Evolutionary conservation across 2,329 filamentous ascomycete genomes (phyloP).

Genomic region (Cladosporium velox): DNA sequence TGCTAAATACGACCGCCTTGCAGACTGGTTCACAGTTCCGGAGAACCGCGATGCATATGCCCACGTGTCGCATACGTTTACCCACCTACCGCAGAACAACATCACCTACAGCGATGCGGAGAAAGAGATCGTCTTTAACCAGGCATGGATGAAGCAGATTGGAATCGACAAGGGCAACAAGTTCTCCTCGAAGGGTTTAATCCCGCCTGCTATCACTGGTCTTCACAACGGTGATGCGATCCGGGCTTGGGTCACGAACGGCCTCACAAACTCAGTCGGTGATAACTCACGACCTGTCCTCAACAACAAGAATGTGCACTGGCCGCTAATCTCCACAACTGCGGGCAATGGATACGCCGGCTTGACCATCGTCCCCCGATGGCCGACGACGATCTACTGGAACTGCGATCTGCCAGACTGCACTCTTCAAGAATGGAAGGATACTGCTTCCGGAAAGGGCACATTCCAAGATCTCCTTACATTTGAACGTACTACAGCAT

Average conservation of each 20-base stretch:
- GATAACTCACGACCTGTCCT: constrained; percentile 62
- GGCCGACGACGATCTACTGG: constrained; percentile 65
- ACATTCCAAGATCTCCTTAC: constrained; percentile 55
- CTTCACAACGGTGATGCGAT: constrained; percentile 65
- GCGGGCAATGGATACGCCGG: constrained; percentile 57
- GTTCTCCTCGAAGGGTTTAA: constrained; percentile 58
- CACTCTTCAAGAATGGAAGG: constrained; percentile 62
- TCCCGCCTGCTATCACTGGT: constrained; percentile 60
- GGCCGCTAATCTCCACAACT: constrained; percentile 57
- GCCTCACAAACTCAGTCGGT: constrained; percentile 60
- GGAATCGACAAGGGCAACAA: constrained; percentile 49
- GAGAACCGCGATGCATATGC: constrained; percentile 57
- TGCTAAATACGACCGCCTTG: constrained; percentile 52
- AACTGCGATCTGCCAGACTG: constrained; percentile 62
- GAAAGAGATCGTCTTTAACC: constrained; percentile 64
- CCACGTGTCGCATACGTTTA: constrained; percentile 64
- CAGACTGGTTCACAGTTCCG: constrained; percentile 54
- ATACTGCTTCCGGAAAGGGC: constrained; percentile 58
- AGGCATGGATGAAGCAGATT: constrained; percentile 58
- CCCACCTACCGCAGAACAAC: constrained; percentile 60
- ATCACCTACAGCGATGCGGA: constrained; percentile 59
- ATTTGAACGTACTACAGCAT: constrained; percentile 55
- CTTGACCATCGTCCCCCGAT: constrained; percentile 60
- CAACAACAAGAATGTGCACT: constrained; percentile 57
- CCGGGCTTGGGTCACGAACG: constrained; percentile 59